Conservation (phyloP, 345 rosid genomes). For the Citropsis articulata region DNA sequence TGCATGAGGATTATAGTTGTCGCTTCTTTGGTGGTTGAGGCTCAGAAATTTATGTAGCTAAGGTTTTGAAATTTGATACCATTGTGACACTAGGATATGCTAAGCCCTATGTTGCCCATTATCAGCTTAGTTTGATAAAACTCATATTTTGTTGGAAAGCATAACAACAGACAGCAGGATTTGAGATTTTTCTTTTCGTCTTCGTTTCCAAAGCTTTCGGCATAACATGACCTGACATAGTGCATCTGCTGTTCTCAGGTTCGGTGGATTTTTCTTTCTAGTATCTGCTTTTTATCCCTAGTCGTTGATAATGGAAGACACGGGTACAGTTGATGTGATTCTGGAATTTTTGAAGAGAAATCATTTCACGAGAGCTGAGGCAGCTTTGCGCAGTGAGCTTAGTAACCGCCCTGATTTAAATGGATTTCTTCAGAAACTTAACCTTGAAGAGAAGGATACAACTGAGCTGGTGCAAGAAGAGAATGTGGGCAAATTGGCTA, state of each 20-base stretch:
- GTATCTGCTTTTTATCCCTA: conserved; percentile 19
- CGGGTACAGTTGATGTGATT: conserved; percentile 67
- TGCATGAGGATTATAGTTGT: background rate
- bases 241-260: conserved; percentile 35
- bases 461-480: conserved; percentile 38
- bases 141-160: background rate
- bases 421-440: conserved; percentile 63
- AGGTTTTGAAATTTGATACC: background rate
- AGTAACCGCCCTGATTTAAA: conserved; percentile 63
- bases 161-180: background rate
- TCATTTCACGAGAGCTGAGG: conserved; percentile 86
- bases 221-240: background rate
- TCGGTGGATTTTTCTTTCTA: conserved; percentile 21
- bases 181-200: background rate
- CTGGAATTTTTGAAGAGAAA: conserved; percentile 76
- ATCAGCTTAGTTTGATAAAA: background rate
- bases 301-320: conserved; percentile 57
- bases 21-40: background rate
- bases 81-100: background rate
- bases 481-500: conserved; percentile 27
- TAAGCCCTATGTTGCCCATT: too few relatives aligned
- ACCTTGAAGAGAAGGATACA: conserved; percentile 48
- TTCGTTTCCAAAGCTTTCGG: background rate
- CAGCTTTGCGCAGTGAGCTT: conserved; percentile 89
- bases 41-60: background rate